Base-by-base conservation (phyloP, 306 rosid genomes). In the Luffa aegyptiaca region DNA sequence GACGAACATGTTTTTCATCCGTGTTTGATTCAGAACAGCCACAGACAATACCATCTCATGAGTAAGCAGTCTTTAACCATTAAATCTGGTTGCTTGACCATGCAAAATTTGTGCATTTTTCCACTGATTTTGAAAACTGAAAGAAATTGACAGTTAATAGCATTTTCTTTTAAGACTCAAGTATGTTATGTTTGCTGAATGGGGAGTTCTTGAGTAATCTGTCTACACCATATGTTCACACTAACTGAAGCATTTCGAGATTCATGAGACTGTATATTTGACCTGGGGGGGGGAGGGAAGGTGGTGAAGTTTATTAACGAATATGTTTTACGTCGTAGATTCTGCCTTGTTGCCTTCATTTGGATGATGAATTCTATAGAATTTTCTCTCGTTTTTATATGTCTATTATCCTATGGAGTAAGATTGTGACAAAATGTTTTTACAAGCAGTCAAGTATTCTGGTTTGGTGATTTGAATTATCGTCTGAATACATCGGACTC, bases 381-480 rank as follows among this genome's bases (percentile, higher is more conserved):
- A 61, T 66, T 6, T 26, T 77, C 80, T 49, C 51, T n/a, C 48
- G 17, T 14, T 77, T 58, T 1, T 33, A 35, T 76, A 10, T 1
- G 20, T 41, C 35, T 6, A 35, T 6, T 51, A 31, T 52, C 37
- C 1, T 77, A 57, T 77, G 70, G 70, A 79, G 73, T 17, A 42
- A 75, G 72, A 80, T 66, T 78, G 57, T 86, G 51, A 84, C 71
- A 52, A 36, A 75, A 68, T 86, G 71, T 81, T 83, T 75, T 31
- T 81, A 74, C 73, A 13, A 81, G 68, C 97, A 93, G 99, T 70
- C 93, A 95, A 85, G 88, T 95, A 69, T 91, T 95, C 90, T 95
- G 97, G 99, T 90, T 95, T 36, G 97, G 99, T 57, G 97, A 95
- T 81, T 89, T 95, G 89, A 95, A 95, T 81, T 95, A 93, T 80